Evolutionary conservation across 306 rosid species (phyloP).

Genomic region (Castanopsis chinensis): DNA sequence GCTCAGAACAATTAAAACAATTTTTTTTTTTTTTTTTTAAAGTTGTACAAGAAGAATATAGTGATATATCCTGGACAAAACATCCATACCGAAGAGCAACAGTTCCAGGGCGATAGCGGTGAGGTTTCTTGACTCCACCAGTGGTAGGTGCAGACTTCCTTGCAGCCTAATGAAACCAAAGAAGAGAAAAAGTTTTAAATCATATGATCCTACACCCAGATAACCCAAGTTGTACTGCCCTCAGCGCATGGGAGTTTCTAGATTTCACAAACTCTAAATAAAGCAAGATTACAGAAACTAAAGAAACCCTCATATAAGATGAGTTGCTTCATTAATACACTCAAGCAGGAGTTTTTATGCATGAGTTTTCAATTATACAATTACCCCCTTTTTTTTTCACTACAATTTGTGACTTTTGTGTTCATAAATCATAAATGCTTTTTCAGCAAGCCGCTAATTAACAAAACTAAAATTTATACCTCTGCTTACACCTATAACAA

Average conservation of each 20-base stretch:
- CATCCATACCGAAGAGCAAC: slow-evolving; percentile 36
- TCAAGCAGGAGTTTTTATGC: neutral
- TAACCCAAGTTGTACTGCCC: too few species aligned
- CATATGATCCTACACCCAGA: too few species aligned
- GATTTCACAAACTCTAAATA: neutral
- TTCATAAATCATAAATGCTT: neutral
- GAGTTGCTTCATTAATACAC: neutral
- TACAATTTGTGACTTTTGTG: neutral
- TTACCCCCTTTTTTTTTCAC: neutral
- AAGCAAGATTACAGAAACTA: neutral
- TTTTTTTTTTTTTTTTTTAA: too few species aligned
- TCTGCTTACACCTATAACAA: too few species aligned
- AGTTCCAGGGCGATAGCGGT: slow-evolving; percentile 41
- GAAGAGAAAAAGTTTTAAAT: too few species aligned
- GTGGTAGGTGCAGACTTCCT: slow-evolving; percentile 42
- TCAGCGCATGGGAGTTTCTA: too few species aligned
- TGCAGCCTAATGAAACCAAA: slow-evolving; percentile 26
- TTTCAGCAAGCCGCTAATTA: too few species aligned
- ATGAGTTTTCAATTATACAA: neutral
- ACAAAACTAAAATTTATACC: too few species aligned
- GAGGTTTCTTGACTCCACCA: slow-evolving; percentile 41
- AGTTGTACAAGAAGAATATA: neutral
- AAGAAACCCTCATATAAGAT: neutral
- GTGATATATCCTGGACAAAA: neutral
- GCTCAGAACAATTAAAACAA: neutral